Conservation (phyloP, 1,284 basidiomycete species). For the Hemileia vastatrix region DNA sequence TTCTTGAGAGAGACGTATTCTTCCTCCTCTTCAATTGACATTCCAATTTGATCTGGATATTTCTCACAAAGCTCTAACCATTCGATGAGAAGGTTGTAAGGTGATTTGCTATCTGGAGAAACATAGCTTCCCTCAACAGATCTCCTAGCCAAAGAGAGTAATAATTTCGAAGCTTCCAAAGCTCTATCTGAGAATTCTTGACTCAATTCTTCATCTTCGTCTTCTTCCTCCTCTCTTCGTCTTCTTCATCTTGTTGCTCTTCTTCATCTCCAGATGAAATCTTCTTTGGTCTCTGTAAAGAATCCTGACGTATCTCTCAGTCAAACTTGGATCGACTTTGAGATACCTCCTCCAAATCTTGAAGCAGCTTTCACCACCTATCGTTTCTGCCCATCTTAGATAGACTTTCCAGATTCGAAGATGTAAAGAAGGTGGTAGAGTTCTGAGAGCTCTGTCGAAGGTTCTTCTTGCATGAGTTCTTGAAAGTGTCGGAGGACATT, state of each 20-base stretch:
- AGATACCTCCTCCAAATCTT: conserved; percentile 41
- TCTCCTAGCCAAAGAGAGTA: conserved; percentile 33
- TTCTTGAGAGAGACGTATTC: background rate
- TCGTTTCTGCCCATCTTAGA: conserved; percentile 39
- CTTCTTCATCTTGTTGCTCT: too few species aligned
- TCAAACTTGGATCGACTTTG: conserved; percentile 37
- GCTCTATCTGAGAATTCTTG: too few species aligned
- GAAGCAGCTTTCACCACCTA: conserved; percentile 37
- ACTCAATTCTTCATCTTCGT: too few species aligned
- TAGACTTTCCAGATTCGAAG: conserved; percentile 42
- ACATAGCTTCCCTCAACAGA: conserved; percentile 34
- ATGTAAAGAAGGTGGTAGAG: conserved; percentile 39
- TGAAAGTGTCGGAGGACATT: conserved; percentile 36
- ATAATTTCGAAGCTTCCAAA: conserved; percentile 38
- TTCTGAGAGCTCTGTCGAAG: conserved; percentile 42
- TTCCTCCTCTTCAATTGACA: too few species aligned
- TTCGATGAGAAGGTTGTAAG: conserved; percentile 40
- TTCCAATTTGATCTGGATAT: conserved; percentile 36
- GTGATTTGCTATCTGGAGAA: conserved; percentile 40
- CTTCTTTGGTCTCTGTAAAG: too few species aligned
- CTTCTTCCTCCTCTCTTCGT: too few species aligned
- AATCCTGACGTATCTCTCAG: conserved; percentile 37
- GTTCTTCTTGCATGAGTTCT: conserved; percentile 40
- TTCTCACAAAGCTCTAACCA: conserved; percentile 41
- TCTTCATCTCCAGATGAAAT: background rate